Evolutionary conservation across 257 asterid species (phyloP).

Genomic region (Solanum corneliomulleri): DNA sequence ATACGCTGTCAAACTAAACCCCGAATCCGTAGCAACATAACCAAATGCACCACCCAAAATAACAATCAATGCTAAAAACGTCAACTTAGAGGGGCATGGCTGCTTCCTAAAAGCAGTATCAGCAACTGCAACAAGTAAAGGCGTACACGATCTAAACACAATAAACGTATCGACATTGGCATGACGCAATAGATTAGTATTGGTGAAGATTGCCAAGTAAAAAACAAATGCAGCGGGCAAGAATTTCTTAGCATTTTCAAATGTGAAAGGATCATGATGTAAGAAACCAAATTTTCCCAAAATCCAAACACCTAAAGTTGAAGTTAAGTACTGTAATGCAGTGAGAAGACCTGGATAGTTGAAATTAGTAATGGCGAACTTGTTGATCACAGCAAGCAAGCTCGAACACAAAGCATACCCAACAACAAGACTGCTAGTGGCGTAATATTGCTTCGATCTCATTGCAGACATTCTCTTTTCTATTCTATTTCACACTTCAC

Average conservation of each 20-base stretch:
- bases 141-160: conserved; percentile 77
- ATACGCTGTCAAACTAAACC: conserved; percentile 72
- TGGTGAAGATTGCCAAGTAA: conserved; percentile 80
- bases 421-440: conserved; percentile 70
- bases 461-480: conserved; percentile 29
- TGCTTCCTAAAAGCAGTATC: conserved; percentile 79
- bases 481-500: not conserved
- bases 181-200: conserved; percentile 84
- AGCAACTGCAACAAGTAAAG: conserved; percentile 82
- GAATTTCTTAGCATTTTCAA: conserved; percentile 77
- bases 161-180: conserved; percentile 97
- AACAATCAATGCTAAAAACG: conserved; percentile 53
- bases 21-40: conserved; percentile 84
- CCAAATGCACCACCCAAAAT: conserved; percentile 83
- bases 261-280: conserved; percentile 67
- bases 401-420: conserved; percentile 98
- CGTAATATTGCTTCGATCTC: conserved; percentile 50
- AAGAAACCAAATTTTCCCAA: conserved; percentile 71
- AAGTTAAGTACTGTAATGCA: conserved; percentile 80
- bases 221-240: conserved; percentile 89
- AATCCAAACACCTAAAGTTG: conserved; percentile 77
- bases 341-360: conserved; percentile 91
- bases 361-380: conserved; percentile 81
- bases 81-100: conserved; percentile 71
- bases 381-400: conserved; percentile 85